Conservation (phyloP, 768 basidiomycete species). For the Termitomyces heimii region DNA sequence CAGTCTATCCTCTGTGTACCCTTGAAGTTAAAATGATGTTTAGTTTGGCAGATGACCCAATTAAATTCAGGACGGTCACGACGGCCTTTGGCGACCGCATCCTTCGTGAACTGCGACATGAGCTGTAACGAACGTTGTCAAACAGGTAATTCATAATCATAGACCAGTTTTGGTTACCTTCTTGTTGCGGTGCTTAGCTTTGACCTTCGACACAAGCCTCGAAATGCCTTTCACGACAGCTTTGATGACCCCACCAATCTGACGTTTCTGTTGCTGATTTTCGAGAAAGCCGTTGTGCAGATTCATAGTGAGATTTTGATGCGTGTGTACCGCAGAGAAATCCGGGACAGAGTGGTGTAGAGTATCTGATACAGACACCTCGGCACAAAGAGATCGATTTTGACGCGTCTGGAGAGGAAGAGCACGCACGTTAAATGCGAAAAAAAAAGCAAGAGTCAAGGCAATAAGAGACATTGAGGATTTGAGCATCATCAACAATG, state of each 20-base stretch:
- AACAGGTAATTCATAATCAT: background rate
- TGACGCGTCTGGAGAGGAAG: background rate
- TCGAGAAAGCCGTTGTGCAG: background rate
- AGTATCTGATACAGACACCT: background rate
- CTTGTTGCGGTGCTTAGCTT: background rate
- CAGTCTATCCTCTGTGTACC: conserved; percentile 18
- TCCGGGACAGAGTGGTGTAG: background rate
- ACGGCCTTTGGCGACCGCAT: conserved; percentile 1
- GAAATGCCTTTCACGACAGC: background rate
- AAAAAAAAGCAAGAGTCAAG: background rate
- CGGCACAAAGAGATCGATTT: background rate
- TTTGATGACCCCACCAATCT: background rate
- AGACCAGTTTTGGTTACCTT: background rate
- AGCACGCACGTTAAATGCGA: background rate
- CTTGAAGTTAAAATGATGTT: conserved; percentile 15
- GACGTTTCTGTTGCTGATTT: background rate
- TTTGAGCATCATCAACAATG: background rate
- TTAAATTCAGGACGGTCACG: conserved; percentile 8
- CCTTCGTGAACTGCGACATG: background rate
- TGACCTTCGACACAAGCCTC: background rate
- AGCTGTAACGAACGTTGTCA: background rate
- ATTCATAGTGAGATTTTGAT: background rate
- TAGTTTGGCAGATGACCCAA: conserved; percentile 15
- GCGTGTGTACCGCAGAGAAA: background rate
- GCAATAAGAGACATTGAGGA: background rate